Base-by-base conservation (phyloP, 495 filamentous ascomycete genomes). In the Penicillium subrubescens region DNA sequence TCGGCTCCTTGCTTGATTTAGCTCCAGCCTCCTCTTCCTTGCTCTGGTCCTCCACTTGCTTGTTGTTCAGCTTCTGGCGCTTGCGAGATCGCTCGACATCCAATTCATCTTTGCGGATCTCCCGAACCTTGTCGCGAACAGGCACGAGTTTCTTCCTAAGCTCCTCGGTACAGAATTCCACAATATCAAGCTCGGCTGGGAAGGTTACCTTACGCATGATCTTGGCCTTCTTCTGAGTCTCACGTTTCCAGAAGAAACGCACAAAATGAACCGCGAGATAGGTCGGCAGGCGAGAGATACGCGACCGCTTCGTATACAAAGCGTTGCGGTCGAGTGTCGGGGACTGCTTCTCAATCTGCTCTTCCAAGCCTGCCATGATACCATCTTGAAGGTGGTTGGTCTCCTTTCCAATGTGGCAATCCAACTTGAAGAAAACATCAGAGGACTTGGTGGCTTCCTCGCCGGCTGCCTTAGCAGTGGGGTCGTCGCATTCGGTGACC, bases 151-250 rank as follows among this genome's bases (percentile, higher is more conserved):
- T 85, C 68, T 91, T 88, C 73, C 85, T 87, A 52, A 99, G 83
- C 59, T 95, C 88, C 43, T 97, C 94, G 57, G 94, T 93, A 73
- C 95, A 99, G 78, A 94, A 98, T 70, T 99, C 95, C 11, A 96
- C 90, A 5, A 89, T 89, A 74, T 99, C 95, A 27, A 99, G 81
- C 76, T 99, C 96, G 52, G 88, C 86, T 19, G 94, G 94, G 75
- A 99, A 99, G 0, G 92, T 93, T 50, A 99, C 95, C 77, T 97
- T 99, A 68, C 93, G 90, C 93, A 99, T 93, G 71, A 99, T 99
- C 86, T 99, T 99, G 59, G 94, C 92, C 81, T 99, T 99, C 84
- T 98, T 98, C 73, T 94, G 88, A 8, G 90, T 91, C 61, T 94
- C 91, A 21, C 89, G 85, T 74, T 96, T 94, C 96, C 96, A 99